phyloP scores from a whole-genome alignment of 1,284 basidiomycete species.

The Amylostereum areolatum region DNA sequence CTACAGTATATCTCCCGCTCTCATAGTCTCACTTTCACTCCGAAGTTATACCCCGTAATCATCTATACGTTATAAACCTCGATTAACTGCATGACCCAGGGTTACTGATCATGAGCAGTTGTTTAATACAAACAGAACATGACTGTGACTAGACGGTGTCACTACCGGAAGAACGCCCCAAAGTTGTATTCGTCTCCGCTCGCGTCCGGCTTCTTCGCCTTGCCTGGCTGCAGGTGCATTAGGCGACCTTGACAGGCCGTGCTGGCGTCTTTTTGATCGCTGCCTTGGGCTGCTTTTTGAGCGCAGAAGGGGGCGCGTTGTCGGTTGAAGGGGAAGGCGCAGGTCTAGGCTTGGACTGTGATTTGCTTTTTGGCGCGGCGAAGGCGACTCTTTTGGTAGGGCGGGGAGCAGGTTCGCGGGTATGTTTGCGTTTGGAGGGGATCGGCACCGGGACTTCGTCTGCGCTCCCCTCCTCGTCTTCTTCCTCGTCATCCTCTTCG shows the following conservation, averaged over 20 bases:
- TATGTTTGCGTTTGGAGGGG: constrained; percentile 41
- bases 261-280: constrained; percentile 14
- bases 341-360: neutral
- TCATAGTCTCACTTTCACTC: too few relatives aligned
- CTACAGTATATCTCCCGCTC: too few relatives aligned
- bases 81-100: too few relatives aligned
- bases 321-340: neutral
- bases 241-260: constrained; percentile 13
- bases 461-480: constrained; percentile 14
- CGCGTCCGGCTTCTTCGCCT: constrained; percentile 12
- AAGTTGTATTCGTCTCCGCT: constrained; percentile 48
- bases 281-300: constrained; percentile 1
- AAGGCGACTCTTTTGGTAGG: constrained; percentile 49
- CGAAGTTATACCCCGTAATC: too few relatives aligned
- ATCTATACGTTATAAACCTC: too few relatives aligned
- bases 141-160: too few relatives aligned
- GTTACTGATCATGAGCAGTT: too few relatives aligned
- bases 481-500: constrained; percentile 16
- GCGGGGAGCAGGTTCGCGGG: constrained; percentile 18
- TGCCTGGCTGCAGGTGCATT: constrained; percentile 15
- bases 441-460: constrained; percentile 21
- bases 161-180: constrained; percentile 41
- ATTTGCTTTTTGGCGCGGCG: constrained; percentile 4
- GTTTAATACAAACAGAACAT: too few relatives aligned
- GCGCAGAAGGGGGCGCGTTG: neutral